Evolutionary conservation across 345 rosid species (phyloP), one percentile per base, ranked within the genome.

Genomic region (Bruguiera sexangula): DNA sequence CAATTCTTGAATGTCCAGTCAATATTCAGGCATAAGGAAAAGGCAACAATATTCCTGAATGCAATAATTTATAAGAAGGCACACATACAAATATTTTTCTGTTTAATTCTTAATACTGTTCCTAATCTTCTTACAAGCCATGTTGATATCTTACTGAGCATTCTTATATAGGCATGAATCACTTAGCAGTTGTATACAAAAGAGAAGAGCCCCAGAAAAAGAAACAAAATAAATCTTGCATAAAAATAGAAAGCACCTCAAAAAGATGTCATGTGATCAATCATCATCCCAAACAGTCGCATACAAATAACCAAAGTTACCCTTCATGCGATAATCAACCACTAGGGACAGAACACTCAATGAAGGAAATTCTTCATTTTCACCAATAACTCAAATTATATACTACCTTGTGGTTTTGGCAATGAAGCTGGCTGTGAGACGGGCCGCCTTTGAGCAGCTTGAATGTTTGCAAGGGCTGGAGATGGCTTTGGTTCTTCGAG

Each of bases 401-500:
- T 46, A 65, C 65, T 84, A 95, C 99, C 97, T 85, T 83, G 69
- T 34, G 82, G 83, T 82, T 82, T 88, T 61, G 87, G 76, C 84
- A 86, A 94, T 60, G 89, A 78, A 60, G 82, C 81, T 30, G 93
- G 82, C 36, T 73, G 85, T 16, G 73, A 75, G 62, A 88, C 88
- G 1, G 98, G 93, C 54, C 92, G 88, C 75, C 84, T 91, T 73
- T 94, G 96, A 75, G 97, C 97, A 50, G 96, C 98, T 82, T 91
- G 97, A 69, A 91, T 94, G 81, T 74, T 91, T 58, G 89, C 85
- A 32, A 88, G 96, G 66, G 79, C 87, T 48, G 96, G 88, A 76
- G 91, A 78, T 59, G 92, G 89, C 85, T 90, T 92, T 64, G 89
- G 86, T 65, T 90, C 99, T 65, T 92, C 96, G 22, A 90, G 85